Conservation (phyloP, 495 filamentous ascomycete genomes). For the Penicillium cinerascens region DNA sequence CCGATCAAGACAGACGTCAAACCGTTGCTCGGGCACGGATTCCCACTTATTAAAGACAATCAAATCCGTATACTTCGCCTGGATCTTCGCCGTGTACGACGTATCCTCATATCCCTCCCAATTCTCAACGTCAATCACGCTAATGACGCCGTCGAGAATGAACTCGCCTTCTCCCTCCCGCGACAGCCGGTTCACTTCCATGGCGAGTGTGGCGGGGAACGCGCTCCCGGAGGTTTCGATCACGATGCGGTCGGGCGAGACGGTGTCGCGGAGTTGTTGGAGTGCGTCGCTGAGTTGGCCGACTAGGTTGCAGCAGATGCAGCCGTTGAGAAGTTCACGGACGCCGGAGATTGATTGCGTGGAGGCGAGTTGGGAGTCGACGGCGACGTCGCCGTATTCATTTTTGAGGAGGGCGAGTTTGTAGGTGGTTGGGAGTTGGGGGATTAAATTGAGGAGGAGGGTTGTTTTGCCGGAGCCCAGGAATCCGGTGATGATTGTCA, state of each 20-base stretch:
- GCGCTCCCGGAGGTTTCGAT: slow-evolving; percentile 89
- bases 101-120: slow-evolving; percentile 96
- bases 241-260: slow-evolving; percentile 76
- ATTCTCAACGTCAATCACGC: slow-evolving; percentile 94
- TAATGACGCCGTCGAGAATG: slow-evolving; percentile 83
- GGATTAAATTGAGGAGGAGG: slow-evolving; percentile 81
- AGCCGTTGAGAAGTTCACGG: slow-evolving; percentile 88
- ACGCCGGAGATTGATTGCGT: slow-evolving; percentile 82
- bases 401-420: slow-evolving; percentile 94
- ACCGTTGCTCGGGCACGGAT: slow-evolving; percentile 58
- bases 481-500: slow-evolving; percentile 95
- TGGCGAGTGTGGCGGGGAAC: slow-evolving; percentile 85
- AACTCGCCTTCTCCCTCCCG: slow-evolving; percentile 53
- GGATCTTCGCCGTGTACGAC: slow-evolving; percentile 77
- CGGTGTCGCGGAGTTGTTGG: slow-evolving; percentile 57
- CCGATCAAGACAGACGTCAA: slow-evolving; percentile 80
- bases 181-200: slow-evolving; percentile 84
- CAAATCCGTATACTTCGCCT: slow-evolving; percentile 87
- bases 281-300: slow-evolving; percentile 83
- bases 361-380: slow-evolving; percentile 86
- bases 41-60: slow-evolving; percentile 98
- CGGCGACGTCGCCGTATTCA: slow-evolving; percentile 91
- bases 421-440: slow-evolving; percentile 75
- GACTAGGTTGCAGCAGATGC: slow-evolving; percentile 98
- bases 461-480: slow-evolving; percentile 94